Evolutionary conservation across 2,329 filamentous ascomycete genomes (phyloP), one percentile per base, ranked within the genome.

Genomic region (Lachnellula cervina): DNA sequence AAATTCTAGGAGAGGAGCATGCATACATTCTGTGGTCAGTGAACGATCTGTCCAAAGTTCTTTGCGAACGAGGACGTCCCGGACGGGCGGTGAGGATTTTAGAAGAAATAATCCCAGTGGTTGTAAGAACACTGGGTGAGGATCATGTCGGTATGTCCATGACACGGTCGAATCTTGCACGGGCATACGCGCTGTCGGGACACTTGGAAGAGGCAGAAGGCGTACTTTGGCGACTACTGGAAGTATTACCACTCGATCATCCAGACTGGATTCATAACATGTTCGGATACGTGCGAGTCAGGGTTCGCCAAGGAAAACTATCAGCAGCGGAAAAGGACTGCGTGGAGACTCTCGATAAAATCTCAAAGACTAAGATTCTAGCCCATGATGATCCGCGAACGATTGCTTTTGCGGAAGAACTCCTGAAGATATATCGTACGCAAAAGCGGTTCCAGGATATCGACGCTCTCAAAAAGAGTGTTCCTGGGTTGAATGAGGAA

Each of bases 21-120:
- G 65, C 70, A 14, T 70, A 69, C 49, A 70, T 68, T 5, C 55
- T 71, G 25, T 69, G 63, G 62, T 65, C 69, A 17, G 62, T 72
- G 40, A 66, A 68, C 23, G 64, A 71, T 50, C 57, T 71, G 11
- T 65, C 68, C 14, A 71, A 69, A 49, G 56, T 69, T 23, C 59
- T 67, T 46, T 63, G 62, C 50, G 66, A 66, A 16, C 60, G 62
- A 32, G 63, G 66, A 5, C 65, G 61, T n/a, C 55, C 62, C 28
- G 34, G 51, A 43, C 59, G 67, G 45, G 68, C 65, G 60, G n/a
- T 40, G n/a, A 5, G 4, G 14, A 40, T 40, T 4, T 17, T 40
- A 5, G 37, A 62, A 46, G 57, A 60, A n/a, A 63, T 68, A n/a
- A 37, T 68, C 25, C 56, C 62, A 49, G 53, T 56, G 16, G 55